Conservation (phyloP, 2,329 filamentous ascomycete genomes). For the Pseudogymnoascus verrucosus region DNA sequence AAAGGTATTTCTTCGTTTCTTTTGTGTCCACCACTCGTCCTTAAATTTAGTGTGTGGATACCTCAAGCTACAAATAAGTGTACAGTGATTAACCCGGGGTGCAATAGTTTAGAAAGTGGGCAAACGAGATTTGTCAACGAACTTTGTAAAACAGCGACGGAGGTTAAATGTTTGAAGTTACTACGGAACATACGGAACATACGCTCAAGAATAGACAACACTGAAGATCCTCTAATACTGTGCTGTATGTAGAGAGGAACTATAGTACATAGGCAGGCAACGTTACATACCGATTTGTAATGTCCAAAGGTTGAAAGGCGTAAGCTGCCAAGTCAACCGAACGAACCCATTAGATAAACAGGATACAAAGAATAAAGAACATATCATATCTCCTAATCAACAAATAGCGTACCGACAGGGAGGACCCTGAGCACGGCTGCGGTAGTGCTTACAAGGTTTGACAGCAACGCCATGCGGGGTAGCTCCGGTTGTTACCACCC, state of each 20-base stretch:
- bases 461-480: conserved; percentile 4
- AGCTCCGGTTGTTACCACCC: background rate
- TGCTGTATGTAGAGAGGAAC: background rate
- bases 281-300: background rate
- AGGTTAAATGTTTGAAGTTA: background rate
- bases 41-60: background rate
- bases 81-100: background rate
- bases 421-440: background rate
- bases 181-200: background rate
- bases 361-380: background rate
- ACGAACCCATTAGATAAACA: background rate
- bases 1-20: background rate
- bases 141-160: background rate
- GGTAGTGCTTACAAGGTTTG: background rate
- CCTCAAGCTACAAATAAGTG: background rate
- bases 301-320: background rate
- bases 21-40: background rate
- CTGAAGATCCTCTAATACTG: background rate
- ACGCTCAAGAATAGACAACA: background rate
- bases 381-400: background rate
- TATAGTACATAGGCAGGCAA: background rate
- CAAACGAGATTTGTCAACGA: background rate
- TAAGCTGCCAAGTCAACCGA: background rate
- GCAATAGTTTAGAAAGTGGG: background rate
- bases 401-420: conserved; percentile 1